Percentiles rank a stretch among this genome's conserved stretches.
phyloP scores from a whole-genome alignment of 2,329 filamentous ascomycete genomes.

The Fusarium sp. region DNA sequence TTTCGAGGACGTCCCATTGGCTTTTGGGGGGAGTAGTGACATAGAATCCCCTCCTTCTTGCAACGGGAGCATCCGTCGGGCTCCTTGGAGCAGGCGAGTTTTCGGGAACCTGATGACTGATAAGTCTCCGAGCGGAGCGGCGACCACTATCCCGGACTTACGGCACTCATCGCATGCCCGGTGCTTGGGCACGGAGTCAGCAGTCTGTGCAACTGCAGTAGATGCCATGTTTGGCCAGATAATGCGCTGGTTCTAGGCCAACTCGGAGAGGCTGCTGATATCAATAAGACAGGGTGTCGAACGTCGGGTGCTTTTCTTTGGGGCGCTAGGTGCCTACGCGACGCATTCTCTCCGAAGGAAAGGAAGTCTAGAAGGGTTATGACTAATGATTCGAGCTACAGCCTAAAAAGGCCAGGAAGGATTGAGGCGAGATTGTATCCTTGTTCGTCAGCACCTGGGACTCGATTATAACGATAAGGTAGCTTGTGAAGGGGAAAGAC shows the following conservation, averaged over 20 bases:
- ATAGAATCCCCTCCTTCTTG: conserved; percentile 65
- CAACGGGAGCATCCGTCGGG: conserved; percentile 70
- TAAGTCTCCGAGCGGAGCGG: conserved; percentile 44
- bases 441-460: not conserved
- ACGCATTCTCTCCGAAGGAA: not conserved
- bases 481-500: not conserved
- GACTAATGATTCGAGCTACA: conserved; percentile 20
- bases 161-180: conserved; percentile 76
- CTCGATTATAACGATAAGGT: not conserved
- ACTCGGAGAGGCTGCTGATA: not conserved
- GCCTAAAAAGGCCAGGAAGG: conserved; percentile 1
- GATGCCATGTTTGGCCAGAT: conserved; percentile 36
- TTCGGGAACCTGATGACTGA: conserved; percentile 64
- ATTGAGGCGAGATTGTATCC: not conserved
- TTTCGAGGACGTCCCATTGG: conserved; percentile 75
- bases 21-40: conserved; percentile 74
- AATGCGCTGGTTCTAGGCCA: not conserved
- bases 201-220: conserved; percentile 13
- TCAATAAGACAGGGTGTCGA: not conserved
- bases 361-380: conserved; percentile 3
- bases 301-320: not conserved
- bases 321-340: not conserved
- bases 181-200: conserved; percentile 58
- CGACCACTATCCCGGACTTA: conserved; percentile 54
- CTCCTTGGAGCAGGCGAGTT: conserved; percentile 75